These are phyloP conservation scores for Colletotrichum musae DNA, from an alignment of 2,329 filamentous ascomycete genomes.

Conservation along the genomic window DNA sequence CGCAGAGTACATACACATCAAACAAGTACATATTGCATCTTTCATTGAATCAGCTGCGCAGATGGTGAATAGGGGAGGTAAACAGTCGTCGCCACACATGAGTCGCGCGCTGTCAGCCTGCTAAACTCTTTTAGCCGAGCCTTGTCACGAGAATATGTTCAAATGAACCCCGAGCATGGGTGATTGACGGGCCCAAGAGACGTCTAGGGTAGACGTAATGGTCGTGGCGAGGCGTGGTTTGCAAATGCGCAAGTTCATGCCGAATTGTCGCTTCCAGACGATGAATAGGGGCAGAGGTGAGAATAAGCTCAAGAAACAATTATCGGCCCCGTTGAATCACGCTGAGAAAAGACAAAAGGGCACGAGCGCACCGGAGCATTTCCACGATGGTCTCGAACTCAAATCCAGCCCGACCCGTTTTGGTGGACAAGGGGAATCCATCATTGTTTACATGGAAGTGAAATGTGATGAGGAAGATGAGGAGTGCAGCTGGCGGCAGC, in stretches of 20 bases:
- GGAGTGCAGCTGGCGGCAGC: neutral
- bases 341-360: slow-evolving; percentile 6
- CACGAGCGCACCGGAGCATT: slow-evolving; percentile 27
- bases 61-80: slow-evolving; percentile 4
- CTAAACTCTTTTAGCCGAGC: neutral
- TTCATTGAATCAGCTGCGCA: neutral
- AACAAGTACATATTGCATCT: slow-evolving; percentile 8
- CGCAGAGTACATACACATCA: slow-evolving; percentile 27
- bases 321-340: neutral
- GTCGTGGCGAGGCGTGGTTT: no score
- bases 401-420: slow-evolving; percentile 1
- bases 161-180: neutral
- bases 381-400: slow-evolving; percentile 25
- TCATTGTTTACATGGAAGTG: neutral
- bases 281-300: neutral
- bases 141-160: neutral
- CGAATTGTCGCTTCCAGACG: neutral
- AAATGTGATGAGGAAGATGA: neutral
- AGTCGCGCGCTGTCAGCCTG: slow-evolving; percentile 10
- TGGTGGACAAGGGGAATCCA: slow-evolving; percentile 6
- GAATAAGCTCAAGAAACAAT: slow-evolving; percentile 5
- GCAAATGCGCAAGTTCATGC: neutral
- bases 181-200: neutral
- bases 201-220: no score
- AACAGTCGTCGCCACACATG: slow-evolving; percentile 1